Evolutionary conservation across 108 stramenopile species (phyloP).

Genomic region (Cyclotella atomus): DNA sequence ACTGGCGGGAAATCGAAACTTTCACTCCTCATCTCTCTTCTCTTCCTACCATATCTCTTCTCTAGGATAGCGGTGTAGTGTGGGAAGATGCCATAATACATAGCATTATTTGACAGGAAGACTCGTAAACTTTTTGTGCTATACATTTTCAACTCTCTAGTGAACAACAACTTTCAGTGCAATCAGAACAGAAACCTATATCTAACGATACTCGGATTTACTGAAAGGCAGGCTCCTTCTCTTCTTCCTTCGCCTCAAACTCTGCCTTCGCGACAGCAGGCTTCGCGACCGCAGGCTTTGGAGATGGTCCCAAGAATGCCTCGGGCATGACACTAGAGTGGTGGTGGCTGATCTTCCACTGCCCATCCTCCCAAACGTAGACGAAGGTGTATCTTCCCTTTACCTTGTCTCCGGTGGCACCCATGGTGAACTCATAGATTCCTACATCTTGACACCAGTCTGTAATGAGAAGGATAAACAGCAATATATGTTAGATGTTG

Average conservation of each 20-base stretch:
- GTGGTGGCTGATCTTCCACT: constrained; percentile 8
- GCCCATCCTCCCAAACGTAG: constrained; percentile 42
- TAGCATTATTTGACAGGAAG: no score
- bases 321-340: constrained; percentile 4
- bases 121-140: no score
- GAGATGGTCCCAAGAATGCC: constrained; percentile 7
- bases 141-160: no score
- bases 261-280: neutral
- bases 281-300: constrained; percentile 1
- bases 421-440: constrained; percentile 65
- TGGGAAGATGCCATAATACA: no score
- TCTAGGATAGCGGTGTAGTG: no score
- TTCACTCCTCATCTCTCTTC: no score
- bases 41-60: no score
- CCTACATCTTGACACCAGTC: constrained; percentile 52
- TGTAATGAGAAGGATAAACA: neutral
- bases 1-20: no score
- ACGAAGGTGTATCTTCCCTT: constrained; percentile 52
- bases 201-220: neutral
- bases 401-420: constrained; percentile 13
- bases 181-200: neutral
- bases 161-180: no score
- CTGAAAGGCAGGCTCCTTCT: neutral
- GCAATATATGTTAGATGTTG: neutral
- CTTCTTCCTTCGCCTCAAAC: neutral